These are phyloP conservation scores for Microdochium paspali DNA, from an alignment of 2,329 filamentous ascomycete genomes.

Conservation along the genomic window DNA sequence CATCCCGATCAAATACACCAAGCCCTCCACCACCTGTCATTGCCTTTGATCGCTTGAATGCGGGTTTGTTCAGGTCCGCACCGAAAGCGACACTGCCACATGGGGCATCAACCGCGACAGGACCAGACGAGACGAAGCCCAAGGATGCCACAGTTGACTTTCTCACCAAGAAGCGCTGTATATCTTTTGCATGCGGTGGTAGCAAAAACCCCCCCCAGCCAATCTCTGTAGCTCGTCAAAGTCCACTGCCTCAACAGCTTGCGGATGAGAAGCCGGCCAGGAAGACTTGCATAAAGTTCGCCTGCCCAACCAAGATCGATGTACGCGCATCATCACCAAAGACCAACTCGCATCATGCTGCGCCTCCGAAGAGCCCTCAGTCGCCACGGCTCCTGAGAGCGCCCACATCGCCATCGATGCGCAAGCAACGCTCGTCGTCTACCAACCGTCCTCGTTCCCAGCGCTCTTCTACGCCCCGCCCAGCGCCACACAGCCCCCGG, in stretches of 20 bases:
- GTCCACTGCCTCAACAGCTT: slow-evolving; percentile 20
- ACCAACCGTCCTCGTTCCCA: slow-evolving; percentile 12
- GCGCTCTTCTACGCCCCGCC: slow-evolving; percentile 22
- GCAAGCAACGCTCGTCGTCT: slow-evolving; percentile 21
- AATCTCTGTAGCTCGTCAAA: slow-evolving; percentile 17
- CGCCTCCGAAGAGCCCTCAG: slow-evolving; percentile 1
- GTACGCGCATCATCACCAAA: slow-evolving; percentile 29
- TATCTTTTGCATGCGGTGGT: slow-evolving; percentile 79
- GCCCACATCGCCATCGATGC: slow-evolving; percentile 6
- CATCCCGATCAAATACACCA: slow-evolving; percentile 76
- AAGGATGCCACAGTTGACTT: slow-evolving; percentile 52
- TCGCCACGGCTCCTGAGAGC: slow-evolving; percentile 4
- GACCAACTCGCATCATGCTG: background rate
- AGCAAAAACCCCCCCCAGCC: slow-evolving; percentile 40
- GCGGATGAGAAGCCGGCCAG: slow-evolving; percentile 28
- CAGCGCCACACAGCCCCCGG: slow-evolving; percentile 25
- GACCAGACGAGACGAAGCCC: too few relatives aligned
- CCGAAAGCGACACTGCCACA: slow-evolving; percentile 13
- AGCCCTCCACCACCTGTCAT: slow-evolving; percentile 71
- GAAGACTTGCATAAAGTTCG: slow-evolving; percentile 66
- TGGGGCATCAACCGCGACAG: too few relatives aligned
- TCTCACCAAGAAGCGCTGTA: slow-evolving; percentile 73
- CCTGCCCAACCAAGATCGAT: slow-evolving; percentile 50
- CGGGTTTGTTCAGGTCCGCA: slow-evolving; percentile 9
- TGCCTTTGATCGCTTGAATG: slow-evolving; percentile 30